Conservation (phyloP, 2,329 filamentous ascomycete genomes). For the Alternaria atra region DNA sequence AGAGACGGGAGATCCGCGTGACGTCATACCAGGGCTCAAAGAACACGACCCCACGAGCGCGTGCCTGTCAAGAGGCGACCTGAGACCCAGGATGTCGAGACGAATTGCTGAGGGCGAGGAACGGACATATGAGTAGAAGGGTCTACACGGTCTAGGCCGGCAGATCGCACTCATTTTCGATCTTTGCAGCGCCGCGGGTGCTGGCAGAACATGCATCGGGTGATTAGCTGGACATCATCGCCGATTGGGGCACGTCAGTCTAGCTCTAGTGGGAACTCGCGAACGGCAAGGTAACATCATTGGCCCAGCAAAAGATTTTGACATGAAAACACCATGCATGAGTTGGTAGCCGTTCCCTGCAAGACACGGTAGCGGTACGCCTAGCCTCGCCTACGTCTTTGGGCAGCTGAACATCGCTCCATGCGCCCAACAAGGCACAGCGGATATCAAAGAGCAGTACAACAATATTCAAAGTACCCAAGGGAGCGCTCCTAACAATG, state of each 20-base stretch:
- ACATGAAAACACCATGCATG: neutral
- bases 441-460: neutral
- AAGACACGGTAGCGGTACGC: neutral
- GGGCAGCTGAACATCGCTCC: neutral
- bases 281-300: neutral
- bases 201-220: slow-evolving; percentile 11
- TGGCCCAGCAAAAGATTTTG: neutral
- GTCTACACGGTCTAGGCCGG: slow-evolving; percentile 17
- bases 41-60: slow-evolving; percentile 9
- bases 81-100: neutral
- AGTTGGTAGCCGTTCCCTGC: neutral
- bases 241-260: slow-evolving; percentile 9
- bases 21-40: slow-evolving; percentile 16
- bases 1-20: slow-evolving; percentile 9
- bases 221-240: slow-evolving; percentile 11
- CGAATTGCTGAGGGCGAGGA: slow-evolving; percentile 5
- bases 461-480: neutral
- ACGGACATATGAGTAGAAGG: slow-evolving; percentile 1
- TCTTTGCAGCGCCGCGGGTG: slow-evolving; percentile 3
- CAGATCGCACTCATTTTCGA: slow-evolving; percentile 10
- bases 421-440: neutral
- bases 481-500: neutral
- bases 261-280: neutral
- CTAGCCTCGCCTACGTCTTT: neutral
- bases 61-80: slow-evolving; percentile 8